Evolutionary conservation across 305 asterid genomes (phyloP).

Genomic region (Fraxinus angustifolia): DNA sequence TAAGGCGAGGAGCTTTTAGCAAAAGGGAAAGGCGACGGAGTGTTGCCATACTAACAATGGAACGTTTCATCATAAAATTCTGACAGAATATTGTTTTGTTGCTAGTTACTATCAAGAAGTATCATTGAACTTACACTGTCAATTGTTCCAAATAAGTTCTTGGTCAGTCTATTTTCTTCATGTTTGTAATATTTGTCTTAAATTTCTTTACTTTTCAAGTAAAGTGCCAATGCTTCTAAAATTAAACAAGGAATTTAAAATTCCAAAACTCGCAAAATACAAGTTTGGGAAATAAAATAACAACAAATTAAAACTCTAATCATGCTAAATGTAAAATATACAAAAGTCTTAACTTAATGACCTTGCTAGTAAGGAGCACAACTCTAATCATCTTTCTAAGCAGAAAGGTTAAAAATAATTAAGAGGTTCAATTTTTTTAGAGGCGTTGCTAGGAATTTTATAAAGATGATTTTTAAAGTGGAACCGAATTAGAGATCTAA

Average conservation of each 20-base stretch:
- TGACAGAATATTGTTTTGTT: not conserved
- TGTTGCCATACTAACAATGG: not conserved
- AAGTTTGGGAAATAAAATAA: not conserved
- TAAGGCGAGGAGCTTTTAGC: not conserved
- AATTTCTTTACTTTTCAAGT: not conserved
- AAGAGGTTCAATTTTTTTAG: too few relatives aligned
- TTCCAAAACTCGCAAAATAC: not conserved
- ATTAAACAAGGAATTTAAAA: not conserved
- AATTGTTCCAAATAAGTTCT: too few relatives aligned
- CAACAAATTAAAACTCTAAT: too few relatives aligned
- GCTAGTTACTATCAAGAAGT: not conserved
- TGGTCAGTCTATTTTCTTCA: not conserved
- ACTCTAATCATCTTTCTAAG: not conserved
- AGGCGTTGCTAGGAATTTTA: too few relatives aligned
- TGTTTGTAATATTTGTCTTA: not conserved
- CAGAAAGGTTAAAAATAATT: not conserved
- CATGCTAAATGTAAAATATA: not conserved
- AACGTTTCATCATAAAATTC: not conserved
- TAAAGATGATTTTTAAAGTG: too few relatives aligned
- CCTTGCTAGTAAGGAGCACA: not conserved
- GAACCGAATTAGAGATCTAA: too few relatives aligned
- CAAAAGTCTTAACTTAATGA: not conserved
- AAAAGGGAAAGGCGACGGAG: not conserved
- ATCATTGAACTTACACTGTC: not conserved
- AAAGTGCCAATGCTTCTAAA: not conserved